Evolutionary conservation across 2,329 filamentous ascomycete genomes (phyloP).

Genomic region (Aspergillus ochraceus): DNA sequence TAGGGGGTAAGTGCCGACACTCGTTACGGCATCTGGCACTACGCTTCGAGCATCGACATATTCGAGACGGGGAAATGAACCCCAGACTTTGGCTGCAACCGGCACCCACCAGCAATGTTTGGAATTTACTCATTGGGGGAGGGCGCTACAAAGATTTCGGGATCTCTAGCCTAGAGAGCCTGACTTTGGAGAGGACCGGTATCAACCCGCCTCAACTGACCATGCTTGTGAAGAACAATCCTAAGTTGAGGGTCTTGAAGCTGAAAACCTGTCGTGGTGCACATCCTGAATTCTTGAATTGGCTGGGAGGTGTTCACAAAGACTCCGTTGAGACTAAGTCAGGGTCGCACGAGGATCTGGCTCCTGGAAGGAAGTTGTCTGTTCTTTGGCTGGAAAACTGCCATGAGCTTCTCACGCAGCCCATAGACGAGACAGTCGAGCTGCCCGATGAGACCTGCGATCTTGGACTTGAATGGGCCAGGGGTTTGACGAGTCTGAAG

Average conservation of each 20-base stretch:
- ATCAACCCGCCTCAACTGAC: slow-evolving; percentile 36
- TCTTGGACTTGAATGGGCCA: slow-evolving; percentile 29
- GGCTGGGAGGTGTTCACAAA: slow-evolving; percentile 29
- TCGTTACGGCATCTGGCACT: slow-evolving; percentile 33
- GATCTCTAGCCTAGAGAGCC: slow-evolving; percentile 26
- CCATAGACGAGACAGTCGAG: slow-evolving; percentile 10
- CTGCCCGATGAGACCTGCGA: slow-evolving; percentile 15
- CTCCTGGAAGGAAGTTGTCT: slow-evolving; percentile 24
- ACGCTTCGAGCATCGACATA: slow-evolving; percentile 36
- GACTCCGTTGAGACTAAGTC: slow-evolving; percentile 9
- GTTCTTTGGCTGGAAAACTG: slow-evolving; percentile 32
- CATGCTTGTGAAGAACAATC: slow-evolving; percentile 33
- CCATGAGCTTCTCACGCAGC: slow-evolving; percentile 16
- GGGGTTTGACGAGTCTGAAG: slow-evolving; percentile 21
- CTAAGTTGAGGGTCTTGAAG: slow-evolving; percentile 27
- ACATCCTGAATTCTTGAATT: slow-evolving; percentile 35
- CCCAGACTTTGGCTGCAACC: slow-evolving; percentile 30
- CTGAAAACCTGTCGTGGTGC: slow-evolving; percentile 34
- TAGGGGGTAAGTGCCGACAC: slow-evolving; percentile 22
- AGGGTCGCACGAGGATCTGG: not conserved
- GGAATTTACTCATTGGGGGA: slow-evolving; percentile 34
- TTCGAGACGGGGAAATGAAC: slow-evolving; percentile 31
- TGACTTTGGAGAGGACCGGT: slow-evolving; percentile 34
- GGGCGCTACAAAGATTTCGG: slow-evolving; percentile 22
- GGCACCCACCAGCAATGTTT: slow-evolving; percentile 27